phyloP scores from a whole-genome alignment of 2,329 filamentous ascomycete genomes.

The Claviceps fusiformis region DNA sequence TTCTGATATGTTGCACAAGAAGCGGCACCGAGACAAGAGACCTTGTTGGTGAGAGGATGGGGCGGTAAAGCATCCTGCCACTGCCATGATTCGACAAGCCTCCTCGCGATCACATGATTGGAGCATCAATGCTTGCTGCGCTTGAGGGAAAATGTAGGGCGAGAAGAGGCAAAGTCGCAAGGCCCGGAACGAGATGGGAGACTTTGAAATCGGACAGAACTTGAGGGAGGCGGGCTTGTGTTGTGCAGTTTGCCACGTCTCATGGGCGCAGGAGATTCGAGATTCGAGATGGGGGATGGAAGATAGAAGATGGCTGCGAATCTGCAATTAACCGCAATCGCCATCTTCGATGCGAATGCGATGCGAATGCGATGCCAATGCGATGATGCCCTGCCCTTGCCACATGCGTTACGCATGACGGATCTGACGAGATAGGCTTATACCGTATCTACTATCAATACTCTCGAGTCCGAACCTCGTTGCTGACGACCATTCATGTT shows the following conservation, averaged over 20 bases:
- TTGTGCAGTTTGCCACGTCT: conserved; percentile 1
- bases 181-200: neutral
- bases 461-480: neutral
- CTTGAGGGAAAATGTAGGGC: neutral
- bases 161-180: neutral
- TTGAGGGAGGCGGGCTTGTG: neutral
- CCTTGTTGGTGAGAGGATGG: conserved; percentile 1
- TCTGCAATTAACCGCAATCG: neutral
- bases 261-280: neutral
- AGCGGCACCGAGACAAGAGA: neutral
- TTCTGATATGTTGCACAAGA: conserved; percentile 1
- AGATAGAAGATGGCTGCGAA: neutral
- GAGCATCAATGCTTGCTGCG: neutral
- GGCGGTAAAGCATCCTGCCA: conserved; percentile 5
- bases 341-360: neutral
- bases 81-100: conserved; percentile 8
- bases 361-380: neutral
- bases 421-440: neutral
- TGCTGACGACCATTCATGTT: neutral
- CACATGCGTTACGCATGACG: neutral
- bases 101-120: conserved; percentile 11
- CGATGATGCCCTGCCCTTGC: neutral
- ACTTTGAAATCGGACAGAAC: neutral
- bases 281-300: neutral
- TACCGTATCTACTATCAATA: neutral